Base-by-base conservation (phyloP, 225 moss, liverwort and hornwort genomes). In the Polytrichum commune region DNA sequence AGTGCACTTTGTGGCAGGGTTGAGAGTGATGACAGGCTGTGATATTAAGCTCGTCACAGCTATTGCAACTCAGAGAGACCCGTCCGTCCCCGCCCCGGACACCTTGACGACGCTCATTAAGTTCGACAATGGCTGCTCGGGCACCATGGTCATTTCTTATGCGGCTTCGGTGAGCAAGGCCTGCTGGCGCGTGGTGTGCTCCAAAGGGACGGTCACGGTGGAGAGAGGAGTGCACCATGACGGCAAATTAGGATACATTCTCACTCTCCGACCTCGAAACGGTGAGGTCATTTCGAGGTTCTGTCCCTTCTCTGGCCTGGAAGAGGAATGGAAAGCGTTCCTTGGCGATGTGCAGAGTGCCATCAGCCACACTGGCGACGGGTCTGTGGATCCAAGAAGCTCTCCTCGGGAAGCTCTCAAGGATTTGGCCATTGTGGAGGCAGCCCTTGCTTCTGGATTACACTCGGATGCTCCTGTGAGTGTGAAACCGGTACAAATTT, bases 1-100 rank as follows among this genome's bases (percentile, higher is more conserved):
- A 0, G 95, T 96, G 29, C 95, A 96, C 78, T 96, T 91, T 70
- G 84, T 96, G n/a, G 93, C 95, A 0, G 93, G 91, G 1, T 82
- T 96, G 69, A 89, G 93, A 60, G 80, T 84, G 18, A 91, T 96
- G 93, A 90, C 91, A 65, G 76, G 85, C 10, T 86, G 88, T 53
- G 83, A 85, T 66, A 89, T 85, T 76, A 83, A 80, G 76, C 76
- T 77, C 24, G 84, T 86, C 72, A 83, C 93, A 8, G 89, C 83
- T 73, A 82, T 93, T 28, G 90, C 91, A 69, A 90, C 91, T 0
- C 95, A 96, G 24, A 81, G 90, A 68, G 85, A 93, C 76, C 33
- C 80, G 13, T 70, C 72, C 1, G 83, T 93, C 18, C 93, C 95
- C 57, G 85, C 95, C 13, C 95, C 95, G 0, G 93, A 96, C 19